phyloP scores from a whole-genome alignment of 2,329 filamentous ascomycete genomes.

The Colletotrichum viniferum region DNA sequence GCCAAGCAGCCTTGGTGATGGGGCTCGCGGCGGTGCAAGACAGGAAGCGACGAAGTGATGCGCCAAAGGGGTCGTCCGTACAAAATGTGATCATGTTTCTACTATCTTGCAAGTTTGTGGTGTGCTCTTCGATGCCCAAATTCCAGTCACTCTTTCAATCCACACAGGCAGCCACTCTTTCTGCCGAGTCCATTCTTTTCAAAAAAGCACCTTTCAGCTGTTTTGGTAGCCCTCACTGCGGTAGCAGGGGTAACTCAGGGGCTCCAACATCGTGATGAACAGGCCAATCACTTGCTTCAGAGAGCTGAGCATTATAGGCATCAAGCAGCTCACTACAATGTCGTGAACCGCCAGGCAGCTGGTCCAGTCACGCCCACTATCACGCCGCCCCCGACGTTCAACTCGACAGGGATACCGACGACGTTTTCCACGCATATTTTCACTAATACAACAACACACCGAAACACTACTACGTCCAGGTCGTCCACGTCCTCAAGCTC shows the following conservation, averaged over 20 bases:
- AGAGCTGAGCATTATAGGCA: not conserved
- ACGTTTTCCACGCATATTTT: not conserved
- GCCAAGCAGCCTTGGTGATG: not conserved
- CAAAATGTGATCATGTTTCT: not conserved
- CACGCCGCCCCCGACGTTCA: not conserved
- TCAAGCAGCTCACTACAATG: not conserved
- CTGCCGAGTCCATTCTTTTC: not conserved
- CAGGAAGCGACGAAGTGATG: not conserved
- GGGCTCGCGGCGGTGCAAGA: not conserved
- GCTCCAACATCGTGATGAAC: not conserved
- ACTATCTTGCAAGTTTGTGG: rapidly evolving
- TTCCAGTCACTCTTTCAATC: not conserved
- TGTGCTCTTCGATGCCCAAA: not conserved
- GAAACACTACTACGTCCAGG: not conserved
- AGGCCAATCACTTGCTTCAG: not conserved
- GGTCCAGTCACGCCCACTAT: not conserved
- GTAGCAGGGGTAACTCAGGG: not conserved
- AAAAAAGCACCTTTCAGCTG: not conserved
- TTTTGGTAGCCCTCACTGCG: not conserved
- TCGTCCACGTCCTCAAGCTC: not conserved
- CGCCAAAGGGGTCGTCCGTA: not conserved
- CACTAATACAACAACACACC: not conserved
- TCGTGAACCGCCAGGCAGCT: not conserved
- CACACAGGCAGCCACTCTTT: not conserved
- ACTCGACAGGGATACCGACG: not conserved